A percentile compares a stretch with the other conserved stretches of the same genome.
Evolutionary conservation across 1,284 basidiomycete genomes (phyloP).

Genomic region (Vanrija pseudolonga): DNA sequence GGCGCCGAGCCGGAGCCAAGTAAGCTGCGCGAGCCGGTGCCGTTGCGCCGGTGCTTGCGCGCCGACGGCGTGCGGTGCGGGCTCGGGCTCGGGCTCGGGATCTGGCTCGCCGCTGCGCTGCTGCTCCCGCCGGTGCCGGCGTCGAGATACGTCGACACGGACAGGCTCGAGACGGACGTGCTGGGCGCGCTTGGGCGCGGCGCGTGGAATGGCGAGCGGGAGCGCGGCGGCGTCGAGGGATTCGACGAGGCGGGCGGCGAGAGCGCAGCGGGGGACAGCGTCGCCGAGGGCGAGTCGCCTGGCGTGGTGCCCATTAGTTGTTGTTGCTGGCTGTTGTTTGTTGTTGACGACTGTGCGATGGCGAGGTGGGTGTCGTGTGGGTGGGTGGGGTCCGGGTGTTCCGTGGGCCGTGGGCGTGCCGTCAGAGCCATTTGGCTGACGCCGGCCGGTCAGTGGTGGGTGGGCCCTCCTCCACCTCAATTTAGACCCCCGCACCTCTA

Average conservation of each 20-base stretch:
- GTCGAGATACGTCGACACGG: slow-evolving; percentile 4
- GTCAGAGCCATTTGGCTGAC: no score
- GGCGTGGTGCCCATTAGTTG: no score
- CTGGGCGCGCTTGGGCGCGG: neutral
- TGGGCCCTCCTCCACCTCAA: no score
- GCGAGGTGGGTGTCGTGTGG: no score
- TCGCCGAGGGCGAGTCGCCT: neutral
- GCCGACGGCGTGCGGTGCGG: neutral
- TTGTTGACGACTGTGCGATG: no score
- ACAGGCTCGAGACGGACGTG: neutral
- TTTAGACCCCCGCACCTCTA: no score
- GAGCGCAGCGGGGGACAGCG: neutral
- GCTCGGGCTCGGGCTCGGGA: no score
- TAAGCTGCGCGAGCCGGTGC: neutral
- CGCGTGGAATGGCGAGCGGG: neutral
- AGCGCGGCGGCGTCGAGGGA: neutral
- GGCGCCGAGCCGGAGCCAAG: neutral
- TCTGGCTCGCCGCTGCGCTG: no score
- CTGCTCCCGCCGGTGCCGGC: neutral
- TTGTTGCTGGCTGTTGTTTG: no score
- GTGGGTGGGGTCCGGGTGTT: no score
- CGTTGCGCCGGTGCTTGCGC: neutral
- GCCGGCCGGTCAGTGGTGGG: no score
- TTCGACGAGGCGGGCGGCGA: neutral
- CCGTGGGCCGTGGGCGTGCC: no score